These are phyloP conservation scores for Tuber indicum DNA, from an alignment of 495 filamentous ascomycete genomes.

Conservation along the genomic window DNA sequence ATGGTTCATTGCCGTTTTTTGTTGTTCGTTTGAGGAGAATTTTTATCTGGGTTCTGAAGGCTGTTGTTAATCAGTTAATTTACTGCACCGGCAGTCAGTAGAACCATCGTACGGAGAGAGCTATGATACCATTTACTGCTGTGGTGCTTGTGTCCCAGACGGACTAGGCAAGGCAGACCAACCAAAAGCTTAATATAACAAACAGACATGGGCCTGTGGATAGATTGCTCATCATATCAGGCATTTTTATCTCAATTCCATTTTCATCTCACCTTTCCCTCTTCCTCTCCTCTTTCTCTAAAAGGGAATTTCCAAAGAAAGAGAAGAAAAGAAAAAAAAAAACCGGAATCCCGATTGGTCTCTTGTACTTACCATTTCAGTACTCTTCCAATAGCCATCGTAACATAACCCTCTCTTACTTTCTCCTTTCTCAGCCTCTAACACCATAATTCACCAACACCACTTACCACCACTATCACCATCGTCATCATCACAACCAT, in stretches of 20 bases:
- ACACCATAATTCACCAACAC: neutral
- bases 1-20: neutral
- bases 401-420: neutral
- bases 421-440: neutral
- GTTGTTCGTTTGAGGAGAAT: neutral
- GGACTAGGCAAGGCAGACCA: neutral
- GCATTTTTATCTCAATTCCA: too few relatives aligned
- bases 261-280: neutral
- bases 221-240: neutral
- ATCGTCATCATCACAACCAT: neutral
- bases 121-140: neutral
- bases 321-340: neutral
- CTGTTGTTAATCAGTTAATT: neutral
- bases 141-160: neutral
- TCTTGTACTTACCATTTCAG: constrained; percentile 1
- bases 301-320: neutral
- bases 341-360: neutral
- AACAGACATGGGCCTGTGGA: neutral
- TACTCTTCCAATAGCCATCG: neutral
- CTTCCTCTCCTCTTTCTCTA: neutral
- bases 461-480: neutral
- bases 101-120: neutral
- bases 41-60: constrained; percentile 2
- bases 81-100: neutral
- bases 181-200: neutral